These are phyloP conservation scores for Dactylorhiza incarnata DNA, from an alignment of 106 monocot species.

Conservation along the genomic window DNA sequence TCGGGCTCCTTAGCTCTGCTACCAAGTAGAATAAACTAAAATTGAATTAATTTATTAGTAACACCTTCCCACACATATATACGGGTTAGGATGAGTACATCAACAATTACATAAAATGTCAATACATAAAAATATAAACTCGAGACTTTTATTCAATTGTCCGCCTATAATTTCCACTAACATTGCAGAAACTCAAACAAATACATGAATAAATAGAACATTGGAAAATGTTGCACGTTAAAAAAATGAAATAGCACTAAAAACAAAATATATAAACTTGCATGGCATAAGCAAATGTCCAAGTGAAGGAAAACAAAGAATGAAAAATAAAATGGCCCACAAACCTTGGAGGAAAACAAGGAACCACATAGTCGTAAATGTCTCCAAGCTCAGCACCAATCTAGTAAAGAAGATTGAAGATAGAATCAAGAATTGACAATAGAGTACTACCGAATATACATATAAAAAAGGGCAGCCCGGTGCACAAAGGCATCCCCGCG, in stretches of 20 bases:
- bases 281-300: background rate
- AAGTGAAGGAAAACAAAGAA: background rate
- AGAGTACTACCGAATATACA: background rate
- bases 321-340: conserved; percentile 7
- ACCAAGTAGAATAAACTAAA: too few species aligned
- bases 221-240: background rate
- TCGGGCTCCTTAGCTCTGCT: too few species aligned
- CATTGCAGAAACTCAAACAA: background rate
- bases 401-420: conserved; percentile 28
- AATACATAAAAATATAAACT: too few species aligned
- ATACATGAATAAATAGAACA: background rate
- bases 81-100: too few species aligned
- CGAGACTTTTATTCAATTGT: too few species aligned
- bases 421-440: background rate
- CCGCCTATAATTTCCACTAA: background rate
- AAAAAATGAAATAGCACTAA: background rate
- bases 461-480: too few species aligned
- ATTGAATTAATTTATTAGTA: too few species aligned
- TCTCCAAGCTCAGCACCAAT: conserved; percentile 86
- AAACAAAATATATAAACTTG: background rate
- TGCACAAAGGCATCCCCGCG: too few species aligned
- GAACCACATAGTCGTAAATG: conserved; percentile 96
- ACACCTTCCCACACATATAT: too few species aligned
- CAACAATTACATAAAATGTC: too few species aligned
- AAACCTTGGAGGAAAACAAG: conserved; percentile 99